Evolutionary conservation across 2,329 filamentous ascomycete genomes (phyloP).

Genomic region (Aspergillus hiratsukae): DNA sequence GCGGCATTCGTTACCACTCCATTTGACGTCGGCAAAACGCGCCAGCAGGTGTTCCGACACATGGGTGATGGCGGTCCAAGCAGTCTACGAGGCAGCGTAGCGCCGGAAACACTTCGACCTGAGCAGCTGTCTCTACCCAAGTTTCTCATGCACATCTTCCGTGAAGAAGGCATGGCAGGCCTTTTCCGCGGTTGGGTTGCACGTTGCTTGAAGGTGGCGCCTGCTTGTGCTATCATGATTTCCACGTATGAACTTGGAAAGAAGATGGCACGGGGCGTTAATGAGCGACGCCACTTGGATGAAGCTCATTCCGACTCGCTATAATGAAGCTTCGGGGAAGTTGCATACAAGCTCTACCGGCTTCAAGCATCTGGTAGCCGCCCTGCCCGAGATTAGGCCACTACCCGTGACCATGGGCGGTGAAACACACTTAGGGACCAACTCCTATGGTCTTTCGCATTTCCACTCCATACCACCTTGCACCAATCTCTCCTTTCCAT

Average conservation of each 20-base stretch:
- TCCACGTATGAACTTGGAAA: conserved; percentile 96
- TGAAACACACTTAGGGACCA: not conserved
- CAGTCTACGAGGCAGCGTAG: conserved; percentile 10
- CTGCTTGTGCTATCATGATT: conserved; percentile 98
- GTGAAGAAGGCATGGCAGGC: conserved; percentile 72
- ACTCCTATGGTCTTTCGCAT: not conserved
- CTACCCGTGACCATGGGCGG: not conserved
- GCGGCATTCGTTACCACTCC: conserved; percentile 88
- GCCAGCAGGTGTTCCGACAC: conserved; percentile 78
- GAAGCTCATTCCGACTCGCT: conserved; percentile 15
- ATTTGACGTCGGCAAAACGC: conserved; percentile 95
- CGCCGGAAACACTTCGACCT: conserved; percentile 42
- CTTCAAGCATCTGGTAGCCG: not conserved
- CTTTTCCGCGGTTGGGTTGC: conserved; percentile 91
- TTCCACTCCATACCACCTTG: conserved; percentile 7
- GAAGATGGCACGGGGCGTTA: conserved; percentile 72
- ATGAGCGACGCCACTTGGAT: conserved; percentile 49
- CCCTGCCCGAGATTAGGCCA: not conserved
- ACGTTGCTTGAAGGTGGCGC: conserved; percentile 87
- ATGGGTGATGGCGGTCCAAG: conserved; percentile 35
- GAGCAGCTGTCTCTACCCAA: conserved; percentile 75
- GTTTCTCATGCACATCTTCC: conserved; percentile 87
- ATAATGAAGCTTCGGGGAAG: conserved; percentile 8
- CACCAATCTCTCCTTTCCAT: conserved; percentile 9
- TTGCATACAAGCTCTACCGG: not conserved